Percentiles rank a stretch among this genome's conserved stretches.
phyloP scores from a whole-genome alignment of 352 stramenopile species.

The Plasmopara viticola region DNA sequence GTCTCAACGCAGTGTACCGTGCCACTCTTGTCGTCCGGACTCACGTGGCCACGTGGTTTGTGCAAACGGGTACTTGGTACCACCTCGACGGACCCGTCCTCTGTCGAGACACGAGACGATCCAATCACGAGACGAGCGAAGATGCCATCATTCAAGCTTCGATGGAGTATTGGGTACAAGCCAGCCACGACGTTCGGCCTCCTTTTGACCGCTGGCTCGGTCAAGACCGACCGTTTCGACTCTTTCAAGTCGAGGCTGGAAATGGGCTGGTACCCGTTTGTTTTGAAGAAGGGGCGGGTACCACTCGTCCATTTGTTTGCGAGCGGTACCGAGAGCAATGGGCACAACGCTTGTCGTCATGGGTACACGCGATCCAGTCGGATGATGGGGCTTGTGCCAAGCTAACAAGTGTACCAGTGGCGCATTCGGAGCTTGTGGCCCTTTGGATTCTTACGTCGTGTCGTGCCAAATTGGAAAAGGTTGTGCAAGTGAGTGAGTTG shows the following conservation, averaged over 20 bases:
- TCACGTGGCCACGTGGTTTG: slow-evolving; percentile 22
- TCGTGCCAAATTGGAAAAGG: slow-evolving; percentile 13
- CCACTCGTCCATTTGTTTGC: too few species aligned
- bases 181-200: slow-evolving; percentile 8
- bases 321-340: too few species aligned
- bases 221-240: too few species aligned
- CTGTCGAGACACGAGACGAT: background rate
- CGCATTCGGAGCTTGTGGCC: slow-evolving; percentile 10
- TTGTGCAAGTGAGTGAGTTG: slow-evolving; percentile 20
- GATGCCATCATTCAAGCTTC: slow-evolving; percentile 10
- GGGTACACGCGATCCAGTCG: background rate
- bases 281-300: too few species aligned
- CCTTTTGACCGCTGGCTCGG: background rate
- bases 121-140: slow-evolving; percentile 8
- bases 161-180: slow-evolving; percentile 9
- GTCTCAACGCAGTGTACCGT: slow-evolving; percentile 9
- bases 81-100: slow-evolving; percentile 17
- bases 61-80: slow-evolving; percentile 33
- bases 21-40: slow-evolving; percentile 29
- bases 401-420: slow-evolving; percentile 4
- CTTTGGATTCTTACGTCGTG: slow-evolving; percentile 23
- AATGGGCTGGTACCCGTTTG: too few species aligned
- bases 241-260: too few species aligned
- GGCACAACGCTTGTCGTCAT: too few species aligned
- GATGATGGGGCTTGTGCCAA: slow-evolving; percentile 6